Evolutionary conservation across 345 rosid genomes (phyloP).

Genomic region (Eucalyptus marginata): DNA sequence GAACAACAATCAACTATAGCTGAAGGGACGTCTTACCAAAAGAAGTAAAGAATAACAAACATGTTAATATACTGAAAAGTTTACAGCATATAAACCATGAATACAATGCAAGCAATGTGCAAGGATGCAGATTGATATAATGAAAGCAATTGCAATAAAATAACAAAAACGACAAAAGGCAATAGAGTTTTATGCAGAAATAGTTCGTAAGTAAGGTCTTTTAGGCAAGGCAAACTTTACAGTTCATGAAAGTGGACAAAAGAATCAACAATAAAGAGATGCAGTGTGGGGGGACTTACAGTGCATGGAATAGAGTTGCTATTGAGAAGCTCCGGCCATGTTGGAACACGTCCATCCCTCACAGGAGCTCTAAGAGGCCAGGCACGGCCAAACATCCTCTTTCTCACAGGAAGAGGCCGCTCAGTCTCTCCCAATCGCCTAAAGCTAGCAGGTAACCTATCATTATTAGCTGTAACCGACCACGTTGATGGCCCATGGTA

Average conservation of each 20-base stretch:
- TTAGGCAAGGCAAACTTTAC: constrained; percentile 20
- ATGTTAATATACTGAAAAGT: background rate
- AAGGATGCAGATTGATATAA: background rate
- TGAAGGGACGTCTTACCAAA: background rate
- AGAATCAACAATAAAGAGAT: background rate
- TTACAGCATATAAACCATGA: background rate
- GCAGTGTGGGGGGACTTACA: constrained; percentile 24
- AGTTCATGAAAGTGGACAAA: background rate
- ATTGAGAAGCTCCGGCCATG: constrained; percentile 71
- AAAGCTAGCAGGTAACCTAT: constrained; percentile 63
- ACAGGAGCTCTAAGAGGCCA: constrained; percentile 84
- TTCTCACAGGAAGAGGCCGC: constrained; percentile 54
- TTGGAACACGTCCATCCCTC: constrained; percentile 75
- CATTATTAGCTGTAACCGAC: background rate
- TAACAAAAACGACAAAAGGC: background rate
- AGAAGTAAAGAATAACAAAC: background rate
- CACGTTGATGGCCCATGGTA: constrained; percentile 18
- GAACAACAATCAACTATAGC: background rate
- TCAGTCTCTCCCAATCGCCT: constrained; percentile 46
- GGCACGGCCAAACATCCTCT: constrained; percentile 85
- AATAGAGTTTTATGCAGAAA: background rate
- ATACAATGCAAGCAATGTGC: background rate
- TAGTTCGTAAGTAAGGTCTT: background rate
- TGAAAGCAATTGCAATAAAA: background rate
- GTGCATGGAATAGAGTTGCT: constrained; percentile 32